These are phyloP conservation scores for Albugo laibachii DNA, from an alignment of 352 stramenopile species.

Conservation along the genomic window DNA sequence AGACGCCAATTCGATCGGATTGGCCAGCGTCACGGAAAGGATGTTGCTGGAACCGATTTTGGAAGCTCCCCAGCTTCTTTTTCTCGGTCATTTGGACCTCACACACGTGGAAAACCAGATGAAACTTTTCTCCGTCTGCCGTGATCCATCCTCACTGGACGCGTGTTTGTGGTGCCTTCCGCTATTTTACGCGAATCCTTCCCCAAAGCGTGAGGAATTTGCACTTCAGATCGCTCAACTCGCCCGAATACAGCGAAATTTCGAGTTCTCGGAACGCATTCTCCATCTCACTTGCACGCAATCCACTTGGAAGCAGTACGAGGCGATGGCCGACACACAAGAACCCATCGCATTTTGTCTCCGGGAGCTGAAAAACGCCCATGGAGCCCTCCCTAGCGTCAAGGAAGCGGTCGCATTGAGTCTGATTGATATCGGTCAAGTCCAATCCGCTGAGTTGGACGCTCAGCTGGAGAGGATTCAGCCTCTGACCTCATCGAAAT, in stretches of 20 bases:
- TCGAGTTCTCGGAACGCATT: constrained; percentile 14
- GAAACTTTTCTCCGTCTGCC: constrained; percentile 1
- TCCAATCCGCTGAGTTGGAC: neutral
- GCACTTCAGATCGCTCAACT: constrained; percentile 19
- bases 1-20: too few relatives aligned
- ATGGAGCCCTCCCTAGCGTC: too few relatives aligned
- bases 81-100: neutral
- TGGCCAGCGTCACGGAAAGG: neutral
- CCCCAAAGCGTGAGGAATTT: neutral
- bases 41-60: constrained; percentile 3
- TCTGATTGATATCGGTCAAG: constrained; percentile 3
- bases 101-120: constrained; percentile 3
- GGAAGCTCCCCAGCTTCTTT: neutral
- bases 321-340: neutral
- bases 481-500: too few relatives aligned
- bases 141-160: neutral
- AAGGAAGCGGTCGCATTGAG: neutral
- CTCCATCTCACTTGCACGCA: constrained; percentile 2
- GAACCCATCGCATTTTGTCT: too few relatives aligned
- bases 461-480: too few relatives aligned
- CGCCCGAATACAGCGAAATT: constrained; percentile 35
- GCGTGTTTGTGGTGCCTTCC: too few relatives aligned
- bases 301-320: constrained; percentile 4
- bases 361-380: too few relatives aligned
- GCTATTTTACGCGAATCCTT: too few relatives aligned